These are phyloP conservation scores for Debaryomyces castellii DNA, from an alignment of 805 yeast species.

Conservation along the genomic window DNA sequence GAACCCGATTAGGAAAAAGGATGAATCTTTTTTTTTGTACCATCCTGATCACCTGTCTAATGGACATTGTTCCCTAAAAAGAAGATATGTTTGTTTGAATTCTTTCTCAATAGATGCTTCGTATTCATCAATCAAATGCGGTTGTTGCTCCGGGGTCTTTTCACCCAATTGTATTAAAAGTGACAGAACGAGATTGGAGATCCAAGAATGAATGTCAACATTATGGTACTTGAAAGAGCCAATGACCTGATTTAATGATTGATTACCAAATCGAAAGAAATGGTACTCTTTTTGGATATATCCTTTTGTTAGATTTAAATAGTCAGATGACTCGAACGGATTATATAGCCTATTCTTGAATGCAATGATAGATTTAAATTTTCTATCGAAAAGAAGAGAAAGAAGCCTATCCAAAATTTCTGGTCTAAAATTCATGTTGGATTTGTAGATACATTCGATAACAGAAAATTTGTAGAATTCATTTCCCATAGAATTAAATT, in stretches of 20 bases:
- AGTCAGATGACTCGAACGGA: constrained; percentile 10
- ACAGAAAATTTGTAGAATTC: constrained; percentile 13
- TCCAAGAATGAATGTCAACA: constrained; percentile 13
- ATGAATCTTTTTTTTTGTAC: background rate
- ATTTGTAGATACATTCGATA: constrained; percentile 1
- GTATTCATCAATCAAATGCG: background rate
- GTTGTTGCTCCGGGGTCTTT: constrained; percentile 1
- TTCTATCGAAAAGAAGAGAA: constrained; percentile 8
- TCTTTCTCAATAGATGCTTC: background rate
- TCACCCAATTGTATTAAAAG: background rate
- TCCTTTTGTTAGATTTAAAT: constrained; percentile 3
- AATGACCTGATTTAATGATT: constrained; percentile 19
- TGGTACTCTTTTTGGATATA: constrained; percentile 9
- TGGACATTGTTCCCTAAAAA: background rate
- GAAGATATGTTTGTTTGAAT: background rate
- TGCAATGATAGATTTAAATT: constrained; percentile 14
- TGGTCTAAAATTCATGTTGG: background rate
- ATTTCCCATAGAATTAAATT: constrained; percentile 14
- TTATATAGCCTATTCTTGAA: constrained; percentile 6
- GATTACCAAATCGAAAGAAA: constrained; percentile 11
- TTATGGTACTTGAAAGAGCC: constrained; percentile 12
- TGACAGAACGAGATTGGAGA: constrained; percentile 6
- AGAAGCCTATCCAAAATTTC: constrained; percentile 5
- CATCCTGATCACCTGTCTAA: background rate
- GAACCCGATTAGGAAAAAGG: constrained; percentile 6